Conservation (phyloP, 2,329 filamentous ascomycete genomes). For the Pyrenochaeta sp. region DNA sequence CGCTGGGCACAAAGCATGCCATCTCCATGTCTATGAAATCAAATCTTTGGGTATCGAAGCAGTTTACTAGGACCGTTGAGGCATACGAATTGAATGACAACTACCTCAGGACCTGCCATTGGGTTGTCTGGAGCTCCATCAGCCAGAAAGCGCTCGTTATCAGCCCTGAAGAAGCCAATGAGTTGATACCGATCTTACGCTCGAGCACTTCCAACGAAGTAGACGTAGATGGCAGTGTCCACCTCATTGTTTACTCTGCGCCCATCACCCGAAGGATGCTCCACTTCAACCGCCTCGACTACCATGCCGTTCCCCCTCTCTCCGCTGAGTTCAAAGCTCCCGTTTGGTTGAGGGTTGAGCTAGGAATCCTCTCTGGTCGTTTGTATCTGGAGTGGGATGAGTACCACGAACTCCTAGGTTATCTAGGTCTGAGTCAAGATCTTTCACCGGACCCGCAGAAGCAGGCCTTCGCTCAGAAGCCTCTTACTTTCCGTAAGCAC, state of each 20-base stretch:
- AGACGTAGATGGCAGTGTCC: conserved; percentile 29
- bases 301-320: conserved; percentile 61
- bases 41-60: conserved; percentile 52
- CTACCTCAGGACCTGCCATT: conserved; percentile 63
- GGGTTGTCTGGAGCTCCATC: conserved; percentile 65
- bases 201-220: not conserved
- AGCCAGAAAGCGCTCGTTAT: conserved; percentile 63
- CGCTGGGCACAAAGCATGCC: conserved; percentile 47
- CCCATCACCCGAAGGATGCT: conserved; percentile 69
- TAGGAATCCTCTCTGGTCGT: conserved; percentile 68
- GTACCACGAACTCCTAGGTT: conserved; percentile 35
- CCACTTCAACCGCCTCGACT: conserved; percentile 64
- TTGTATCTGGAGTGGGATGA: conserved; percentile 67
- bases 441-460: conserved; percentile 6
- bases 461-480: conserved; percentile 32
- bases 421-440: conserved; percentile 29
- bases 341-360: conserved; percentile 63
- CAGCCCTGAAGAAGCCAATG: conserved; percentile 70
- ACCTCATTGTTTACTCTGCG: conserved; percentile 66
- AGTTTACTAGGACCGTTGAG: conserved; percentile 61
- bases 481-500: conserved; percentile 38
- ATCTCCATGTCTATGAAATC: conserved; percentile 19
- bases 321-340: conserved; percentile 55
- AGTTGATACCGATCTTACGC: conserved; percentile 58
- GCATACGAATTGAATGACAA: conserved; percentile 51